phyloP scores from a whole-genome alignment of 805 yeast genomes.

The Candida ipomoeae region DNA sequence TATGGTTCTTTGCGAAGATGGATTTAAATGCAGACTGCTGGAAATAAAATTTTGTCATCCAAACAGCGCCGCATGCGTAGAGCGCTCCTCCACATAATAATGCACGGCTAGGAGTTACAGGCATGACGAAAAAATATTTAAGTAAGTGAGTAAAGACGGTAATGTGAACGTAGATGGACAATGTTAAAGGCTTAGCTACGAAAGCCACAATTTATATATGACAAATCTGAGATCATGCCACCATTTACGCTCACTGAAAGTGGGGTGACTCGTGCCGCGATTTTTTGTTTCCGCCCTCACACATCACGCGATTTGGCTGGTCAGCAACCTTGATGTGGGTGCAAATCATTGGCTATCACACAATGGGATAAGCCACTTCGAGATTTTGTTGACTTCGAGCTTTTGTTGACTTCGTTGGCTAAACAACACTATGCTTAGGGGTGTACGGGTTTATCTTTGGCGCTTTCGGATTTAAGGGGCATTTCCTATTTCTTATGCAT shows the following conservation, averaged over 20 bases:
- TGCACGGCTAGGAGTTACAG: constrained; percentile 20
- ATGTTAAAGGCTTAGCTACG: too few species aligned
- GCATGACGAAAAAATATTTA: constrained; percentile 3
- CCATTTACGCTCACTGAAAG: neutral
- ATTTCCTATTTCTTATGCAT: neutral
- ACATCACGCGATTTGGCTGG: neutral
- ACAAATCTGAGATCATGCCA: neutral
- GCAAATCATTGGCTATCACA: neutral
- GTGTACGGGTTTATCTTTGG: too few species aligned
- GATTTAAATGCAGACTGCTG: constrained; percentile 25
- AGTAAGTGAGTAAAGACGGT: neutral
- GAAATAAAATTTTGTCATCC: constrained; percentile 33
- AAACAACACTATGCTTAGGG: too few species aligned
- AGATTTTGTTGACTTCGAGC: too few species aligned
- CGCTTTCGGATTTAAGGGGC: too few species aligned
- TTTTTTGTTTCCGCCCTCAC: neutral
- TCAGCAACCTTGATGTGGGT: neutral
- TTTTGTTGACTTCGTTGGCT: too few species aligned
- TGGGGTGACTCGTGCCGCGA: neutral
- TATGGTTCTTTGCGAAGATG: constrained; percentile 26
- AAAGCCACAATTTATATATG: too few species aligned
- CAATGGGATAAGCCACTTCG: neutral
- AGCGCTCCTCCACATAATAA: constrained; percentile 29
- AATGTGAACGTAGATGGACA: too few species aligned
- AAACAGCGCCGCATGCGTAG: constrained; percentile 30